A percentile compares a stretch with the other conserved stretches of the same genome.
Conservation (phyloP, 306 rosid genomes). For the Urtica urens region DNA sequence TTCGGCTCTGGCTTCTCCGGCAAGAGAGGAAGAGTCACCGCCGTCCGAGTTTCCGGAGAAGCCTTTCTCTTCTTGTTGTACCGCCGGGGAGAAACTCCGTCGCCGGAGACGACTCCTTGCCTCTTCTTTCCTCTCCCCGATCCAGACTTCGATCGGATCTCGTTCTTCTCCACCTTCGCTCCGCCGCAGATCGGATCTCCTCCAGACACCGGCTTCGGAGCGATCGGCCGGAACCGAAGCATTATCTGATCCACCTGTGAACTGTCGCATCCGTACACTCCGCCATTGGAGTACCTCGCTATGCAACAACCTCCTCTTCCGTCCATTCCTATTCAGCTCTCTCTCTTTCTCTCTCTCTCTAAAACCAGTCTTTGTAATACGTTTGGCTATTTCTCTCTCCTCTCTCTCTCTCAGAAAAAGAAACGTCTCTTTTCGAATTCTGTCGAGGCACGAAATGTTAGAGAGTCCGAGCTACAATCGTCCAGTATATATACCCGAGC, state of each 20-base stretch:
- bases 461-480: too few species aligned
- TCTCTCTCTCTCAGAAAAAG: neutral
- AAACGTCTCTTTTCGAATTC: too few species aligned
- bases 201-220: slow-evolving; percentile 59
- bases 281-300: slow-evolving; percentile 38
- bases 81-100: slow-evolving; percentile 10
- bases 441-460: neutral
- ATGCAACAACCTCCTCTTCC: slow-evolving; percentile 70
- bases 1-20: slow-evolving; percentile 66
- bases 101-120: slow-evolving; percentile 17
- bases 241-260: slow-evolving; percentile 50
- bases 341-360: neutral
- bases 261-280: slow-evolving; percentile 23
- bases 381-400: too few species aligned
- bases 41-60: slow-evolving; percentile 8
- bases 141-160: slow-evolving; percentile 14
- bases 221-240: slow-evolving; percentile 77
- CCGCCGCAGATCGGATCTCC: slow-evolving; percentile 22
- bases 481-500: slow-evolving; percentile 14
- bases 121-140: slow-evolving; percentile 30
- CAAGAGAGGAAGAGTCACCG: slow-evolving; percentile 55
- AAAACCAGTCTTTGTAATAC: neutral
- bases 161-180: slow-evolving; percentile 18
- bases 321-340: too few species aligned
- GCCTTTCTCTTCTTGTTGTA: slow-evolving; percentile 32